phyloP scores from a whole-genome alignment of 129 eudicot genomes.

The Flaveria bidentis region DNA sequence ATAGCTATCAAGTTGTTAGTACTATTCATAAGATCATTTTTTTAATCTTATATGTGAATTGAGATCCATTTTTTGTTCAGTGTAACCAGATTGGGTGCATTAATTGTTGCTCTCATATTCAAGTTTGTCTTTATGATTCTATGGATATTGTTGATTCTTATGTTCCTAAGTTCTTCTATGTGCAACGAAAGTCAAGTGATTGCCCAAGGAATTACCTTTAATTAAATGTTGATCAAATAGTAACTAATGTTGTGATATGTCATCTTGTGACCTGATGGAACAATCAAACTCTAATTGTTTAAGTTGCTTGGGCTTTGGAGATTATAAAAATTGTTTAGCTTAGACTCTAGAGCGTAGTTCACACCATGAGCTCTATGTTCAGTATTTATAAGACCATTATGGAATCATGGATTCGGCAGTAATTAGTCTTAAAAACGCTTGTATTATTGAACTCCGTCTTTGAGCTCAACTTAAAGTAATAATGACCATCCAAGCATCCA shows the following conservation, averaged over 20 bases:
- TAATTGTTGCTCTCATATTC: neutral
- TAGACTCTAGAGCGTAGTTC: neutral
- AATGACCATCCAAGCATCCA: neutral
- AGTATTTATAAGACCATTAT: neutral
- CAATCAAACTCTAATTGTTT: neutral
- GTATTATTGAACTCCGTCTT: neutral
- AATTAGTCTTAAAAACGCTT: neutral
- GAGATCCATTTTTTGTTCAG: slow-evolving; percentile 7
- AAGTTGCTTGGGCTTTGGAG: neutral
- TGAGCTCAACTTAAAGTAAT: neutral
- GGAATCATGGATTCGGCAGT: neutral
- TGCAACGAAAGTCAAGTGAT: neutral
- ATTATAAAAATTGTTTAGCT: neutral
- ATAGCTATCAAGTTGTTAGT: neutral
- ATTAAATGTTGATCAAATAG: neutral
- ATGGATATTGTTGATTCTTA: slow-evolving; percentile 1
- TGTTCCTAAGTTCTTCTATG: neutral
- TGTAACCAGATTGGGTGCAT: neutral
- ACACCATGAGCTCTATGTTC: neutral
- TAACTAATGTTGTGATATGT: neutral
- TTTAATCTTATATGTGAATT: neutral
- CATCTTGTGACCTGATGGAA: neutral
- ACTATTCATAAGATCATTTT: neutral
- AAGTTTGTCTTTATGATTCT: neutral
- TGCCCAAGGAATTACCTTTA: neutral